Base-by-base conservation (phyloP, 2,329 filamentous ascomycete species). In the Calonectria fujianensis region DNA sequence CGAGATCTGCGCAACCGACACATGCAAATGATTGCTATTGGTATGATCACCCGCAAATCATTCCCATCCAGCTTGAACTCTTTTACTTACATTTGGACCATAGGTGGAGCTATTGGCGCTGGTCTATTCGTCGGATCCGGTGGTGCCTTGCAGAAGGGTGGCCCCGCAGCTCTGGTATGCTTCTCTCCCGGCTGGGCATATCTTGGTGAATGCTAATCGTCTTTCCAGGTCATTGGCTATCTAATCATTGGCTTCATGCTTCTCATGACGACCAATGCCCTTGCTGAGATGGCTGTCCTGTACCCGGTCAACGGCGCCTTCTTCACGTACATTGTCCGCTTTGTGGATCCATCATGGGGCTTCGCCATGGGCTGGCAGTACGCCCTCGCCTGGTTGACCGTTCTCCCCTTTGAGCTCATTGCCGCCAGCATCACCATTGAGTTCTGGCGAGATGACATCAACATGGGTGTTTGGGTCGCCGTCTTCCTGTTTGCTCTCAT, bases 11-110 rank as follows among this genome's bases (percentile, higher is more conserved):
- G 96, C 86, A 92, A 92, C 24, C 89, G 95, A 69, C 96, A 98
- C 87, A 84, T 98, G 83, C 96, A 98, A 87, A 98, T 98, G 96
- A 98, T 98, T 88, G 96, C 96, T 20, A 97, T 98, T 77, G 95
- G 95, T 79, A 95, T 95, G 64, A 96, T 94, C 14, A 97, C 98
- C 81, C 94, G 94, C 90, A 86, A 35, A 82, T 71, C 24, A 37
- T 32, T 27, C 57, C 16, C 13, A 20, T 41, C 24, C 4, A 20
- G 35, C 5, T 10, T 63, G 35, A 63, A 63, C 14, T 9, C 57
- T 13, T 18, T 27, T 63, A 41, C 57, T 63, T 8, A 63, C 57
- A 63, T 41, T 63, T 63, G 13, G 4, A 14, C 8, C 32, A 2
- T 90, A 70, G 89, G 89, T 81, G 89, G 90, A 73, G 90, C 89